These are phyloP conservation scores for Paramecium caudatum DNA, from an alignment of 73 alveolate species.

Conservation along the genomic window DNA sequence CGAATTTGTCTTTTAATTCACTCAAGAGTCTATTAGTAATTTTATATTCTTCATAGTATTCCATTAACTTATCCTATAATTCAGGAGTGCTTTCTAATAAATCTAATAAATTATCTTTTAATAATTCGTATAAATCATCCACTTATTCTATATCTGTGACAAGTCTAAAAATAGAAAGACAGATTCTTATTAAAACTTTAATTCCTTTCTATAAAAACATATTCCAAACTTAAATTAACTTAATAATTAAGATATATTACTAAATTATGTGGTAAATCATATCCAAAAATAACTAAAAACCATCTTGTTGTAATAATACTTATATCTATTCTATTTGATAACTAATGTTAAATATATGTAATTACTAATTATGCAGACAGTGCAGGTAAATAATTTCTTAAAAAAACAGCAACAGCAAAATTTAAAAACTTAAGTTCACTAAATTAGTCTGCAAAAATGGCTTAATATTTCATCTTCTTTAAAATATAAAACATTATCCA, in stretches of 20 bases:
- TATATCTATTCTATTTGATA: constrained; percentile 10
- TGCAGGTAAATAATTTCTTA: constrained; percentile 16
- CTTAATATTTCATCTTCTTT: neutral
- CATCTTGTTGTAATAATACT: constrained; percentile 57
- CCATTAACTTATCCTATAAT: neutral
- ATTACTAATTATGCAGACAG: constrained; percentile 12
- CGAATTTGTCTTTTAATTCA: constrained; percentile 24
- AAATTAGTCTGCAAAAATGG: constrained; percentile 9
- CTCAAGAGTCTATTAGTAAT: neutral
- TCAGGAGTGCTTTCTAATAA: neutral
- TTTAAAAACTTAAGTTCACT: constrained; percentile 16
- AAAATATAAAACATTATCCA: constrained; percentile 58
- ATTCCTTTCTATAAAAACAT: constrained; percentile 15
- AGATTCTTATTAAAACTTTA: neutral
- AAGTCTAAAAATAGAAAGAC: neutral
- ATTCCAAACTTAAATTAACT: constrained; percentile 26
- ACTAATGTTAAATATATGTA: neutral
- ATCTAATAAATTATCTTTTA: constrained; percentile 9
- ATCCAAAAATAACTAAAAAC: constrained; percentile 44
- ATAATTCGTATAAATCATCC: constrained; percentile 15
- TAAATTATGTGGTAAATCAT: neutral
- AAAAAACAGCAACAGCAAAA: constrained; percentile 21
- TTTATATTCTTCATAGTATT: neutral
- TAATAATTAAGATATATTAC: neutral
- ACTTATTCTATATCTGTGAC: constrained; percentile 2